Evolutionary conservation across 306 rosid species (phyloP), one percentile per base, ranked within the genome.

Genomic region (Sicyos edulis): DNA sequence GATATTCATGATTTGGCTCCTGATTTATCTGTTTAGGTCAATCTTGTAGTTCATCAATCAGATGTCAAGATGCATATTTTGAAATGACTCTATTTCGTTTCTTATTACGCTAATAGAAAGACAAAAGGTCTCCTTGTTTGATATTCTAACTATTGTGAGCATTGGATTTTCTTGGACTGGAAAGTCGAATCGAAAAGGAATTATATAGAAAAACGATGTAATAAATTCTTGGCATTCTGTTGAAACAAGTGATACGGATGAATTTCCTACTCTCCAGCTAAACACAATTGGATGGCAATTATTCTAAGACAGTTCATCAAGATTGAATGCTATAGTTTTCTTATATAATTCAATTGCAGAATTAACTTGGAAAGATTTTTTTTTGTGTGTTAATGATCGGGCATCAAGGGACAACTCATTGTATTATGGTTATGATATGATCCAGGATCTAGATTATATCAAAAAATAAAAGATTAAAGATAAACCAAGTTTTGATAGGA

Each of bases 31-130:
- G 8, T 45, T 45, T 19, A 45, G 72, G 19, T 45, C 13, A 45
- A 45, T 66, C 71, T 45, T 66, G 20, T 6, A 10, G 24, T 65
- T 44, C 55, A 11, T 47, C 55, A 45, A 47, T 67, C 56, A 67
- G 29, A 67, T 67, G 3, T 45, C 56, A 21, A 47, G 20, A 37
- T 67, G 56, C 20, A 67, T 47, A 45, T 12, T 20, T 0, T 0
- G 10, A 44, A 47, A 47, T 67, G 40, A 20, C 40, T 22, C n/a
- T 47, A 12, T 14, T 13, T 21, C 7, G 26, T 20, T 67, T 13
- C 14, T 67, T 67, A 11, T 67, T 13, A 22, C 32, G 10, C 47
- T 21, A 47, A 67, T 12, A 8, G 4, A 4, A 63, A 65, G 3
- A 19, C 6, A 42, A 44, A 20, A 17, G 1, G 71, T 65, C 17